Evolutionary conservation across 1,284 basidiomycete genomes (phyloP).

Genomic region (Apiotrichum gracile): DNA sequence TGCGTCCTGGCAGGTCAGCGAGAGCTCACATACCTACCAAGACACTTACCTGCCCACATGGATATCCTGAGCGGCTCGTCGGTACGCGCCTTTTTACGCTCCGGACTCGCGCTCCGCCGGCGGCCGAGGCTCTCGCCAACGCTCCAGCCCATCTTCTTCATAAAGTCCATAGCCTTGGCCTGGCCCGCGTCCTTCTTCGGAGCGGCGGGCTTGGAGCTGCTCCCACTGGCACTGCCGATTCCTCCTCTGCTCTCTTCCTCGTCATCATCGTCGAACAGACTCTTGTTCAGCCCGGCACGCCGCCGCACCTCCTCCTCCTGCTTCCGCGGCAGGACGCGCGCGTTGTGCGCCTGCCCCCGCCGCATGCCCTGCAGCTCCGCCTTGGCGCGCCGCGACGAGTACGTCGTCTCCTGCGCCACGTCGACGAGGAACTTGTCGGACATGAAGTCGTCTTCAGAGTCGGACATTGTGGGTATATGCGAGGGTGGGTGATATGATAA

Average conservation of each 20-base stretch:
- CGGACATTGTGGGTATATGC: conserved; percentile 30
- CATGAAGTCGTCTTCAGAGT: conserved; percentile 49
- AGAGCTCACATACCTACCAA: background rate
- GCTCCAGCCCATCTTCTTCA: conserved; percentile 49
- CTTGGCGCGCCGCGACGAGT: conserved; percentile 26
- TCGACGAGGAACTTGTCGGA: conserved; percentile 47
- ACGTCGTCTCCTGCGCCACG: conserved; percentile 21
- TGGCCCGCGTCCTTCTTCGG: conserved; percentile 14
- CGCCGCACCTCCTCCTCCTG: conserved; percentile 33
- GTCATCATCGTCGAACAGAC: conserved; percentile 27
- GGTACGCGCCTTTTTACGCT: conserved; percentile 15
- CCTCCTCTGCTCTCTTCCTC: background rate
- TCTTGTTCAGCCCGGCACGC: conserved; percentile 33
- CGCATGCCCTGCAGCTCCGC: conserved; percentile 23
- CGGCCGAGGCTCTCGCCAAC: conserved; percentile 42
- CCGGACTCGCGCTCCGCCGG: conserved; percentile 16
- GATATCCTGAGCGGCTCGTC: conserved; percentile 46
- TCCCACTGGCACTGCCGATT: background rate
- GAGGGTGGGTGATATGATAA: background rate
- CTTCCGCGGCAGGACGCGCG: conserved; percentile 3
- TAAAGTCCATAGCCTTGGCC: conserved; percentile 41
- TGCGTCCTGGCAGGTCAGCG: conserved; percentile 19
- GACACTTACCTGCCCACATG: conserved; percentile 34
- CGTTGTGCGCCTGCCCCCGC: conserved; percentile 30
- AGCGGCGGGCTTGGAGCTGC: background rate